Conservation (phyloP, 768 basidiomycete species). For the Pulveroboletus sp. region DNA sequence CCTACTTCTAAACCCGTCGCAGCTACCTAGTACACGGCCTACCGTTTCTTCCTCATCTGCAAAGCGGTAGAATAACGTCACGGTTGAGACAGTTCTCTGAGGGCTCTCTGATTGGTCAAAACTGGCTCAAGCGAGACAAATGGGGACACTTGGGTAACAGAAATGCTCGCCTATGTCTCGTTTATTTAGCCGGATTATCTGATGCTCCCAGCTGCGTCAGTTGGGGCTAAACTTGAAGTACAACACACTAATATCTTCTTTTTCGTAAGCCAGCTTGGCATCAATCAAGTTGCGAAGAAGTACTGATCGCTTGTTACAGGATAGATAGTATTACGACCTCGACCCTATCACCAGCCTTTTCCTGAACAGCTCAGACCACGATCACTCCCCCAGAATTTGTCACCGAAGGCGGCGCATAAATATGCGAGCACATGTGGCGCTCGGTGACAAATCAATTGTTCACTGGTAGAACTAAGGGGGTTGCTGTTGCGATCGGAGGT, state of each 20-base stretch:
- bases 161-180: too few species aligned
- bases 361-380: slow-evolving; percentile 40
- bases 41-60: too few species aligned
- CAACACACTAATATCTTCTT: slow-evolving; percentile 61
- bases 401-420: slow-evolving; percentile 32
- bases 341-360: slow-evolving; percentile 27
- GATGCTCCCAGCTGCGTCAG: slow-evolving; percentile 52
- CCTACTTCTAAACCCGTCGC: slow-evolving; percentile 31
- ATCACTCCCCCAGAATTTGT: slow-evolving; percentile 56
- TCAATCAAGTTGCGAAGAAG: not conserved
- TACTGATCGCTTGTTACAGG: not conserved
- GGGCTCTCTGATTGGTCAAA: too few species aligned
- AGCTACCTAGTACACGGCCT: slow-evolving; percentile 63
- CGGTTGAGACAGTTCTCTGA: too few species aligned
- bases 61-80: too few species aligned
- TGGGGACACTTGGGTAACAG: too few species aligned
- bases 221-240: slow-evolving; percentile 75
- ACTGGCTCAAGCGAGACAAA: too few species aligned
- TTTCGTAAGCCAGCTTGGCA: slow-evolving; percentile 42
- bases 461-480: slow-evolving; percentile 36
- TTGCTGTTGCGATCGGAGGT: slow-evolving; percentile 65
- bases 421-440: slow-evolving; percentile 21
- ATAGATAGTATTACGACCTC: slow-evolving; percentile 33
- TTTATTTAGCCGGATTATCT: too few species aligned
- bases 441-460: not conserved